Conservation (phyloP, 805 yeast species). For the Metschnikowia rubicola region DNA sequence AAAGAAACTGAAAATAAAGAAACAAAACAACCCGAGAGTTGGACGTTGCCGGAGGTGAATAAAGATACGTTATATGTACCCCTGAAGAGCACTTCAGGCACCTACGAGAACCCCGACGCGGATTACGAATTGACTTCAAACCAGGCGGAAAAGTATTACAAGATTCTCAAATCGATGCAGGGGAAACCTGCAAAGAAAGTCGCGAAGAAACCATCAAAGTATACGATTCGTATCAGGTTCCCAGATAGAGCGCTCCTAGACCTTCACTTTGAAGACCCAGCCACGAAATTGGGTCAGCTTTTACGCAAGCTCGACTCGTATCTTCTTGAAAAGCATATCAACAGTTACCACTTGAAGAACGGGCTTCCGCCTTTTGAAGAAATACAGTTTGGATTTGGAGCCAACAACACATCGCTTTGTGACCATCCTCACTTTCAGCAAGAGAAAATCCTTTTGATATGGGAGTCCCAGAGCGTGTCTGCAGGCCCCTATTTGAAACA, state of each 20-base stretch:
- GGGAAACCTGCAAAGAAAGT: conserved; percentile 13
- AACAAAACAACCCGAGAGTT: not conserved
- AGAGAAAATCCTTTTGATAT: conserved; percentile 33
- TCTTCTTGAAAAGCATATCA: conserved; percentile 25
- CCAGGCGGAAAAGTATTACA: conserved; percentile 38
- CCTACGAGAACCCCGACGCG: conserved; percentile 40
- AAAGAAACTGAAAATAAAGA: too few relatives aligned
- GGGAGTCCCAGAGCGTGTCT: conserved; percentile 25
- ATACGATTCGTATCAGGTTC: conserved; percentile 33
- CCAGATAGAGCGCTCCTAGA: conserved; percentile 39
- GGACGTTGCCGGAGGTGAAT: conserved; percentile 8
- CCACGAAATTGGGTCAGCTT: conserved; percentile 33
- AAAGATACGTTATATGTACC: conserved; percentile 16
- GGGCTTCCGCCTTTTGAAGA: conserved; percentile 39
- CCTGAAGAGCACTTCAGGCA: not conserved
- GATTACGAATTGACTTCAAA: conserved; percentile 38
- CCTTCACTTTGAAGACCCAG: conserved; percentile 27
- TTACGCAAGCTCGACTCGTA: conserved; percentile 35
- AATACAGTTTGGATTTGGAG: conserved; percentile 25
- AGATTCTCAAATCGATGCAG: conserved; percentile 29
- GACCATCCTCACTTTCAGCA: conserved; percentile 30
- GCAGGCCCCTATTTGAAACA: conserved; percentile 28
- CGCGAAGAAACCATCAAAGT: conserved; percentile 22
- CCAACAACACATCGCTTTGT: conserved; percentile 24
- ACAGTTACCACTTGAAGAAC: conserved; percentile 29